phyloP scores from a whole-genome alignment of 352 stramenopile genomes.

The Globisporangium solare region DNA sequence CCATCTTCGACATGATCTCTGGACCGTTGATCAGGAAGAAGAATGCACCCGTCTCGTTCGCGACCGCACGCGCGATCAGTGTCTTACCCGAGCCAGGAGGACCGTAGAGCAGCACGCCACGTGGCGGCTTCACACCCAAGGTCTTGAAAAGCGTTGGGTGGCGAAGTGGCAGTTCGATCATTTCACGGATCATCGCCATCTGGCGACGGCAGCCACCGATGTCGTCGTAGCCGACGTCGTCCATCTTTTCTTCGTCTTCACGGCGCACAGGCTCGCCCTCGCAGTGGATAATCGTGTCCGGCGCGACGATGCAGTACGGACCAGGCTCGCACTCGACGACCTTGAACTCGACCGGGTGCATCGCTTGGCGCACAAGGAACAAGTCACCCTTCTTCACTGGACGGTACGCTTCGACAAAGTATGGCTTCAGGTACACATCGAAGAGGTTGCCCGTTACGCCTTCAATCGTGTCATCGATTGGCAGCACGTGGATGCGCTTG shows the following conservation, averaged over 20 bases:
- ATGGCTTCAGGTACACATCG: slow-evolving; percentile 99
- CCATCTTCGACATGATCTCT: slow-evolving; percentile 99
- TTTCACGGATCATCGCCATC: slow-evolving; percentile 99
- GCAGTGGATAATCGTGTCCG: slow-evolving; percentile 99
- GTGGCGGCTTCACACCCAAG: slow-evolving; percentile 98
- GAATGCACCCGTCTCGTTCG: slow-evolving; percentile 99
- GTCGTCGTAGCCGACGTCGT: slow-evolving; percentile 99
- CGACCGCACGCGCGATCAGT: slow-evolving; percentile 97
- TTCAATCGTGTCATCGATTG: slow-evolving; percentile 99
- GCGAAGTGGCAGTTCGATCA: slow-evolving; percentile 98
- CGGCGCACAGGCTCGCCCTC: slow-evolving; percentile 98
- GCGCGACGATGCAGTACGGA: slow-evolving; percentile 98
- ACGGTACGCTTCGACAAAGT: slow-evolving; percentile 99
- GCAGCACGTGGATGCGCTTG: slow-evolving; percentile 98
- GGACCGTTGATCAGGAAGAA: slow-evolving; percentile 99
- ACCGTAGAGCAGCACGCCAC: slow-evolving; percentile 98
- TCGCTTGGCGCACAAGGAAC: slow-evolving; percentile 97
- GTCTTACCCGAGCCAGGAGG: slow-evolving; percentile 98
- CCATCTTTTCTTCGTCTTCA: slow-evolving; percentile 98
- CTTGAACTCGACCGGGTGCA: slow-evolving; percentile 99
- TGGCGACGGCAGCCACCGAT: slow-evolving; percentile 98
- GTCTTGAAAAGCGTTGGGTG: slow-evolving; percentile 99
- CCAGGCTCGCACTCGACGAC: slow-evolving; percentile 98
- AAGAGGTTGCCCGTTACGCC: slow-evolving; percentile 99
- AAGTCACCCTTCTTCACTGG: slow-evolving; percentile 99